Conservation (phyloP, 2,329 filamentous ascomycete species). For the Elsinoe australis region DNA sequence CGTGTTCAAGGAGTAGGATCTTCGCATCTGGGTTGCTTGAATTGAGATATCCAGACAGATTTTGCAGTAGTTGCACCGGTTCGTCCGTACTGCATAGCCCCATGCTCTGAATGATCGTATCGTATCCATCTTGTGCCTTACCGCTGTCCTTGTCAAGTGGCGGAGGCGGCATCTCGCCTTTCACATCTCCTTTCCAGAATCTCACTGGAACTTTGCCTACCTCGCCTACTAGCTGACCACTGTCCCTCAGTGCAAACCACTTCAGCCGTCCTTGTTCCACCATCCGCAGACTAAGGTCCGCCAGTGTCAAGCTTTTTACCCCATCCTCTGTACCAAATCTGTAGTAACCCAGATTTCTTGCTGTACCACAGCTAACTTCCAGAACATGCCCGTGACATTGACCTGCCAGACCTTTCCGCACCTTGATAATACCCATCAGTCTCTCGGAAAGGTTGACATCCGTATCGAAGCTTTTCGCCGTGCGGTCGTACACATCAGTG, state of each 20-base stretch:
- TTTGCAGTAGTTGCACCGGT: constrained; percentile 39
- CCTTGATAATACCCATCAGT: constrained; percentile 35
- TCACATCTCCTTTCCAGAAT: constrained; percentile 40
- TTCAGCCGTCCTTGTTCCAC: constrained; percentile 42
- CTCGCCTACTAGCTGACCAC: constrained; percentile 18
- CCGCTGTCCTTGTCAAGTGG: constrained; percentile 24
- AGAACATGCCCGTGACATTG: constrained; percentile 41
- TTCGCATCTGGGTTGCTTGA: constrained; percentile 37
- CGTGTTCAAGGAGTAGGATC: constrained; percentile 45
- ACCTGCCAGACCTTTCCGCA: constrained; percentile 35
- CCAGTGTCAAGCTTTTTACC: constrained; percentile 38
- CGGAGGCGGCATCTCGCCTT: constrained; percentile 37
- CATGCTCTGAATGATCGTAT: constrained; percentile 47
- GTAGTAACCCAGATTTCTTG: constrained; percentile 43
- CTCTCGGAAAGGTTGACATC: constrained; percentile 40
- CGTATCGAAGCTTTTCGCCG: constrained; percentile 40
- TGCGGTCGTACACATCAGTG: constrained; percentile 39
- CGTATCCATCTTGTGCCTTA: constrained; percentile 34
- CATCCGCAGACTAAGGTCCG: constrained; percentile 44
- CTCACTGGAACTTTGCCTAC: constrained; percentile 21
- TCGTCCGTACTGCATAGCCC: constrained; percentile 43
- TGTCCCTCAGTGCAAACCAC: constrained; percentile 37
- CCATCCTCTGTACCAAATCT: constrained; percentile 23
- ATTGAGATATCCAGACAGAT: constrained; percentile 35
- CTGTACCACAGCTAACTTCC: constrained; percentile 44